Evolutionary conservation across 2,329 filamentous ascomycete genomes (phyloP).

Genomic region (Ceratocystis colombiana): DNA sequence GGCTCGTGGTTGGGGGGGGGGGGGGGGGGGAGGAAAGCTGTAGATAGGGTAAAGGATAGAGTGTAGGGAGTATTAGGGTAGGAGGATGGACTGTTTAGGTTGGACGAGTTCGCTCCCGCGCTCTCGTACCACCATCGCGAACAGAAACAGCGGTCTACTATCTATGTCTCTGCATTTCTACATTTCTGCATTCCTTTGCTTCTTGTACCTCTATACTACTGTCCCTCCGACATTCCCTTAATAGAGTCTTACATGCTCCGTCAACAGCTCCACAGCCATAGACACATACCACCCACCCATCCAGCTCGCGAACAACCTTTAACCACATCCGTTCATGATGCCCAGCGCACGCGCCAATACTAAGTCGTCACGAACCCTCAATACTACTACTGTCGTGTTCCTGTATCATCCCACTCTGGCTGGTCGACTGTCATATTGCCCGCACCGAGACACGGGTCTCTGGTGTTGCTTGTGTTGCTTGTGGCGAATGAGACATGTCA

Average conservation of each 20-base stretch:
- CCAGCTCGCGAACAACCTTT: no score
- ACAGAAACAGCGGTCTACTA: not conserved
- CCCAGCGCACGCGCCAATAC: not conserved
- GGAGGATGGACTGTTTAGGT: not conserved
- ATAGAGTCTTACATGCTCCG: no score
- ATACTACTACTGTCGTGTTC: not conserved
- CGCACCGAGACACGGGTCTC: slow-evolving; percentile 2
- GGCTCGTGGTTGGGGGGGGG: not conserved
- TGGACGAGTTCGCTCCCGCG: not conserved
- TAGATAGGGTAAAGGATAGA: not conserved
- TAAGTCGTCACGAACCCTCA: not conserved
- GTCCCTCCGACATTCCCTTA: no score
- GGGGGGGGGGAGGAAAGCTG: not conserved
- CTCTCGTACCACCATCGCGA: not conserved
- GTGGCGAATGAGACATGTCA: not conserved
- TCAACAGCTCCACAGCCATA: no score
- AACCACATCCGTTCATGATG: not conserved
- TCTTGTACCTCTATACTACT: no score
- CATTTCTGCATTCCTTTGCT: no score
- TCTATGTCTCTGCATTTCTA: no score
- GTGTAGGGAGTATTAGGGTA: not conserved
- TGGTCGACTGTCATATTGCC: not conserved
- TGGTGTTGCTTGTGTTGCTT: not conserved
- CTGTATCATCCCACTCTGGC: not conserved
- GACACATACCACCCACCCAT: no score